These are phyloP conservation scores for Linnemannia elongata DNA, from an alignment of 192 early-diverging fungal genomes.

Conservation along the genomic window DNA sequence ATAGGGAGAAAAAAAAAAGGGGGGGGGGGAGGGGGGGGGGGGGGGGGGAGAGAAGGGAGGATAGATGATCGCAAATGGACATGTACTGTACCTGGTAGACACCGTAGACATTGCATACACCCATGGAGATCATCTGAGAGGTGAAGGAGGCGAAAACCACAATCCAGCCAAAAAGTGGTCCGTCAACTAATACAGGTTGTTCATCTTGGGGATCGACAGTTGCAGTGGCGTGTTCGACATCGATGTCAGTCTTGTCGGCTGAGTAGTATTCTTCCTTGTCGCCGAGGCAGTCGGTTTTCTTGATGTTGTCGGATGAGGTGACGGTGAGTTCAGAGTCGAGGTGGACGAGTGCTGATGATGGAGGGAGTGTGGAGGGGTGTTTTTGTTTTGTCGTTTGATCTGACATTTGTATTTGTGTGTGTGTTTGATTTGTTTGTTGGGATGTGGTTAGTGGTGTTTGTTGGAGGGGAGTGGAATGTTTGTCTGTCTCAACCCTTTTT, in stretches of 20 bases:
- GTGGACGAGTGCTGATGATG: conserved; percentile 12
- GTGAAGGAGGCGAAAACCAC: conserved; percentile 57
- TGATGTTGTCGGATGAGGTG: neutral
- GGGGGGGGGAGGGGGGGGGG: too few relatives aligned
- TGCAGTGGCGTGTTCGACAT: conserved; percentile 22
- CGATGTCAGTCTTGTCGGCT: neutral
- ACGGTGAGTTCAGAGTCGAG: conserved; percentile 39
- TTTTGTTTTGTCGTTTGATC: neutral
- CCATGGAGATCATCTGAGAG: conserved; percentile 59
- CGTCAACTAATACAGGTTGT: conserved; percentile 38
- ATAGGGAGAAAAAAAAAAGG: neutral
- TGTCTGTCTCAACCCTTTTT: neutral
- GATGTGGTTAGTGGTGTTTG: neutral
- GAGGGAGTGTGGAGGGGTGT: neutral
- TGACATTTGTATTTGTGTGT: neutral
- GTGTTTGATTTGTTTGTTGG: neutral
- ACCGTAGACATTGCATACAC: conserved; percentile 52
- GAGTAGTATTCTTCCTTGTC: neutral
- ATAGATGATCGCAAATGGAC: neutral
- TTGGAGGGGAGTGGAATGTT: neutral
- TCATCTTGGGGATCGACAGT: conserved; percentile 17
- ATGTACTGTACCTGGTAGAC: conserved; percentile 38
- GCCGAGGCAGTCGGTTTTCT: neutral
- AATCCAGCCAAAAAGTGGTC: conserved; percentile 63
- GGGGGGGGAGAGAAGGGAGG: neutral